These are phyloP conservation scores for Combretum micranthum DNA, from an alignment of 345 rosid species.

Conservation along the genomic window DNA sequence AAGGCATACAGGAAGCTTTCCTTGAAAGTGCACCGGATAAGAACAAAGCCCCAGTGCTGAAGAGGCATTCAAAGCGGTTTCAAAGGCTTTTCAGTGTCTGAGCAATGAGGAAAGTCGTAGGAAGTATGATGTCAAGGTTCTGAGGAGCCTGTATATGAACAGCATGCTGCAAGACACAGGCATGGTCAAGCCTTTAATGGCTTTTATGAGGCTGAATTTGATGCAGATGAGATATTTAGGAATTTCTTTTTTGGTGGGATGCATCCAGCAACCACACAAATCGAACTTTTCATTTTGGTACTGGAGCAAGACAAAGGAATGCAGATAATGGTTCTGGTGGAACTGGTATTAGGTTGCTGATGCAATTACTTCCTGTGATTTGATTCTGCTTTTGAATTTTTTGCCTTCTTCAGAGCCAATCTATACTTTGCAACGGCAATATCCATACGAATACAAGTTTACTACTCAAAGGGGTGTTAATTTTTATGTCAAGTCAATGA, in stretches of 20 bases:
- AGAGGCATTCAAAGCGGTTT: conserved; percentile 80
- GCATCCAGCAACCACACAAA: conserved; percentile 55
- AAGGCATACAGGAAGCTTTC: conserved; percentile 87
- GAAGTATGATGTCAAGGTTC: conserved; percentile 69
- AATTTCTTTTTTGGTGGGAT: conserved; percentile 82
- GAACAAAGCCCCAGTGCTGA: conserved; percentile 89
- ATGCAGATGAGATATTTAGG: conserved; percentile 91
- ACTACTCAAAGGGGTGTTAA: conserved; percentile 68
- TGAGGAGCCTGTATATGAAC: conserved; percentile 60
- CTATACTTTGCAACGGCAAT: conserved; percentile 54
- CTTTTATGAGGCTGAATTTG: conserved; percentile 66
- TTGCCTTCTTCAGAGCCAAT: conserved; percentile 71
- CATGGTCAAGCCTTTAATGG: conserved; percentile 41
- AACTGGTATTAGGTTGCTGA: conserved; percentile 40
- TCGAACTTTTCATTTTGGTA: conserved; percentile 58
- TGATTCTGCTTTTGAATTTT: conserved; percentile 60
- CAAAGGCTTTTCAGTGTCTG: conserved; percentile 89
- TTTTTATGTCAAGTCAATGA: conserved; percentile 68
- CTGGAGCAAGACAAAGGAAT: conserved; percentile 43
- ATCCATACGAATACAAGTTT: conserved; percentile 73
- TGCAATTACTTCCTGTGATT: conserved; percentile 61
- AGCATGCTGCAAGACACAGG: conserved; percentile 33
- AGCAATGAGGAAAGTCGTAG: conserved; percentile 61
- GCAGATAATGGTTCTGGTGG: conserved; percentile 41
- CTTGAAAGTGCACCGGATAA: conserved; percentile 87